Evolutionary conservation across 164 flowering plant genomes (phyloP).

Genomic region (Magnolia officinalis): DNA sequence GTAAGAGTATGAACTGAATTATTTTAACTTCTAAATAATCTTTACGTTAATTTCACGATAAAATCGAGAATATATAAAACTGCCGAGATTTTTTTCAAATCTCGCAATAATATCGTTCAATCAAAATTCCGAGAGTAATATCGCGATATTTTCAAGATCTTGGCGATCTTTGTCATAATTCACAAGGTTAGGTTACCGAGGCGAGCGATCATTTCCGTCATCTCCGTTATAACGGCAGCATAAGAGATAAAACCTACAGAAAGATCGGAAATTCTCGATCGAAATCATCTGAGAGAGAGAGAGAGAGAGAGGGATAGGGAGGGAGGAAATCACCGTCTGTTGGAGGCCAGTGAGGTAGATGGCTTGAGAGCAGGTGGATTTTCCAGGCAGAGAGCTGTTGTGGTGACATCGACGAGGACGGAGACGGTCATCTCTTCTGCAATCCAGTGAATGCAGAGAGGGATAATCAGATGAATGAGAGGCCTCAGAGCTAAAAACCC

Average conservation of each 20-base stretch:
- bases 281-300: background rate
- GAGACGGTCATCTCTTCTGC: slow-evolving; percentile 91
- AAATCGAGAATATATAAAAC: too few relatives aligned
- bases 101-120: too few relatives aligned
- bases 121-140: too few relatives aligned
- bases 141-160: too few relatives aligned
- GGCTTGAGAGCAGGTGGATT: slow-evolving; percentile 55
- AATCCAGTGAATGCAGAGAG: slow-evolving; percentile 71
- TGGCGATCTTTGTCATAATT: too few relatives aligned
- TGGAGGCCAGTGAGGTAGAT: slow-evolving; percentile 75
- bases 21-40: too few relatives aligned
- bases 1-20: too few relatives aligned
- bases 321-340: slow-evolving; percentile 46
- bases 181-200: too few relatives aligned
- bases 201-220: background rate
- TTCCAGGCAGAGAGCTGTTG: slow-evolving; percentile 63
- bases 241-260: background rate
- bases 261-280: background rate
- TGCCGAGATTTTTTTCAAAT: too few relatives aligned
- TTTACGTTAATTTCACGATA: too few relatives aligned
- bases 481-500: slow-evolving; percentile 36
- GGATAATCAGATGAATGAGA: slow-evolving; percentile 56
- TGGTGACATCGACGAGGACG: slow-evolving; percentile 76
- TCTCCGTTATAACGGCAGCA: background rate
- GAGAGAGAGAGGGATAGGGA: slow-evolving; percentile 1